Base-by-base conservation (phyloP, 2,329 filamentous ascomycete genomes). In the Exophiala xenobiotica region DNA sequence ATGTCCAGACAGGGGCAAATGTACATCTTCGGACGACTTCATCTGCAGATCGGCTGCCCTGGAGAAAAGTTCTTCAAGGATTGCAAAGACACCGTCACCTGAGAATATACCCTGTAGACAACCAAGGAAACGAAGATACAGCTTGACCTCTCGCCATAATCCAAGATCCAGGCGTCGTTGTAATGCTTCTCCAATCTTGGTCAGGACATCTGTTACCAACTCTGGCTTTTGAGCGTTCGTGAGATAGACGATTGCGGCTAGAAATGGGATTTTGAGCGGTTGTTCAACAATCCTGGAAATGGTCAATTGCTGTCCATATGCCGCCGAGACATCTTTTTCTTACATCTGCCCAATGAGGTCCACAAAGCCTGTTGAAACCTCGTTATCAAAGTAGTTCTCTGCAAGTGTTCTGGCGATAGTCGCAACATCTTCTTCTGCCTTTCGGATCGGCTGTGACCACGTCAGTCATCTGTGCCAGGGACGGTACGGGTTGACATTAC, bases 261-360 rank as follows among this genome's bases (percentile, higher is more conserved):
- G 80, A 67, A 96, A 97, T 0, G 93, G 92, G n/a, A 90, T 95
- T 77, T 97, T 97, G 70, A 99, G 86, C 1, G 93, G 93, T 72
- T 99, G 93, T 73, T 99, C 93, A 27, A 89, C 68, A 37, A 87
- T 79, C 59, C 80, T 83, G 53, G 40, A 24, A 2, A 23, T 46
- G 11, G 33, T 58, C 29, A 53, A 48, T 31, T 16, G 27, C 29
- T 12, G 47, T 33, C 39, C 3, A 16, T 40, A 18, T 14, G 14
- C 3, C n/a, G n/a, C n/a, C 14, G 11, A 22, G n/a, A 46, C 0
- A 8, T 4, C 19, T 35, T 19, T 22, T 35, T 64, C 79, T 59
- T 70, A 82, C 79, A 97, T 78, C 70, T 92, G 88, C 52, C 91
- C 73, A 6, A 84, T 76, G 23, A 95, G 78, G 51, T 86, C 81